Base-by-base conservation (phyloP, 495 filamentous ascomycete species). In the Chaetomidium leptoderma region DNA sequence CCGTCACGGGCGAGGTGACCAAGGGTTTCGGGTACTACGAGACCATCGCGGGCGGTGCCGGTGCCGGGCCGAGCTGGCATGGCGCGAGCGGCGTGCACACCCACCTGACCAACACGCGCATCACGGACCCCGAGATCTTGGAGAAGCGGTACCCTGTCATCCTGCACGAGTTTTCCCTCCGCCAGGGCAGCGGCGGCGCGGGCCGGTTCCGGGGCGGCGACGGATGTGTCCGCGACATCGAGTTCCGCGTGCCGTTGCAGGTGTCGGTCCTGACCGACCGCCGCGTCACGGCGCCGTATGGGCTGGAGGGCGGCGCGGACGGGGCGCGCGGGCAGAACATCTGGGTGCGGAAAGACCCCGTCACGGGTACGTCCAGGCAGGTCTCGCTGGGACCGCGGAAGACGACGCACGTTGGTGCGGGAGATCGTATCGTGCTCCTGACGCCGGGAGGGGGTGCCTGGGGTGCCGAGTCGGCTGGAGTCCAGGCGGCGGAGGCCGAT, bases 81-180 rank as follows among this genome's bases (percentile, higher is more conserved):
- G 93, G 93, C 43, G 90, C 91, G 6, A 86, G 81, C 49, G 93
- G 93, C 42, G 90, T 97, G 43, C 93, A 98, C 68, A 87, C 85
- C 19, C 92, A 97, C 72, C 97, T 97, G 92, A 98, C 93, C n/a
- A 98, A 98, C 70, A 98, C 93, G 6, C 84, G 93, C 1, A 97
- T 97, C 67, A 98, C 93, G 1, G 93, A 98, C 73, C 80, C 90
- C 0, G 93, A 98, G 63, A 84, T 97, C n/a, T 92, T 98, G 63
- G 93, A 98, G 72, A 81, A 92, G 2, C 81, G 93, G n/a, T 98
- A 98, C 64, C 93, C 93, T 1, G 89, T 96, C 2, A 65, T 97
- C 13, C 78, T 97, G 19, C 80, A 89, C 0, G 85, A 92, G 67
- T 98, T 97, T 67, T 83, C 83, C 3, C 77, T 97, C 24, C 76